These are phyloP conservation scores for Neopestalotiopsis sp. DNA, from an alignment of 2,329 filamentous ascomycete species.

Conservation along the genomic window DNA sequence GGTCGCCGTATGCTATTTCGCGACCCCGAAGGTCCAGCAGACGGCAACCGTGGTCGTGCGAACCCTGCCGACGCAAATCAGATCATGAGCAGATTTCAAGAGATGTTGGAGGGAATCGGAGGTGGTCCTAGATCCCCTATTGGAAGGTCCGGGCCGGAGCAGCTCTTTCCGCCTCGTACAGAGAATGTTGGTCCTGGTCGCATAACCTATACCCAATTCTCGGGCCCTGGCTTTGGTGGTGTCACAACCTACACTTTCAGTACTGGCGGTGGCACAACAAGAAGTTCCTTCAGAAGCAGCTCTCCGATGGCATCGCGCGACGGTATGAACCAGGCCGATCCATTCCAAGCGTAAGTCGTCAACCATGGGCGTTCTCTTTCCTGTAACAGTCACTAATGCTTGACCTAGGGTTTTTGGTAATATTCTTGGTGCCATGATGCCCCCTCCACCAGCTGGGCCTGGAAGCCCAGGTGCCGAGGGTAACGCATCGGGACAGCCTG, in stretches of 20 bases:
- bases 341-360: slow-evolving; percentile 54
- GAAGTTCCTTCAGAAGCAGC: slow-evolving; percentile 13
- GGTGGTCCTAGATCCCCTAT: slow-evolving; percentile 26
- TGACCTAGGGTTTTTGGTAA: slow-evolving; percentile 50
- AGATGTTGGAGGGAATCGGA: slow-evolving; percentile 35
- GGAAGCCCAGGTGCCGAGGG: slow-evolving; percentile 23
- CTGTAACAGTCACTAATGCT: slow-evolving; percentile 36
- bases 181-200: slow-evolving; percentile 23
- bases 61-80: slow-evolving; percentile 32
- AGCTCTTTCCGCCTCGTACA: slow-evolving; percentile 25
- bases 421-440: slow-evolving; percentile 45
- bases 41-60: slow-evolving; percentile 22
- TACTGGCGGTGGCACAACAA: slow-evolving; percentile 41
- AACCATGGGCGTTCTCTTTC: slow-evolving; percentile 18
- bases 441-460: slow-evolving; percentile 36
- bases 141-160: slow-evolving; percentile 31
- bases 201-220: slow-evolving; percentile 39
- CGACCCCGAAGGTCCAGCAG: slow-evolving; percentile 24
- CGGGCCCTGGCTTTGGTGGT: slow-evolving; percentile 39
- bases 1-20: slow-evolving; percentile 41
- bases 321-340: slow-evolving; percentile 30
- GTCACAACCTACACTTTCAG: slow-evolving; percentile 54
- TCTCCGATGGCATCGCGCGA: slow-evolving; percentile 8
- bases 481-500: slow-evolving; percentile 19
- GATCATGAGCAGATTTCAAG: slow-evolving; percentile 46